Evolutionary conservation across 2,329 filamentous ascomycete genomes (phyloP).

Genomic region (Claviceps capensis): DNA sequence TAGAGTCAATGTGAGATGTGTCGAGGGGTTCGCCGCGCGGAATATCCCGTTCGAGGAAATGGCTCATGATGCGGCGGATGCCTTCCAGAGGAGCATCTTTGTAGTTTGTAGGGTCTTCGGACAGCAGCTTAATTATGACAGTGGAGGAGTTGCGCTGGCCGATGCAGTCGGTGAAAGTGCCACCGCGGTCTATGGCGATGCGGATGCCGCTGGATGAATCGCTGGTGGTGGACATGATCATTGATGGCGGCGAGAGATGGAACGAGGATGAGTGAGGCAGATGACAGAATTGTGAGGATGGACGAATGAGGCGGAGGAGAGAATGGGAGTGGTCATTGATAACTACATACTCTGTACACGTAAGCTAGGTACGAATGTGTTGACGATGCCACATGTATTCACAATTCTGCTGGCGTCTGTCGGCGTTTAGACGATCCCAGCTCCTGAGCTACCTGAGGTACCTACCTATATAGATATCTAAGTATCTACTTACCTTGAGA

Average conservation of each 20-base stretch:
- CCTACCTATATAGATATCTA: too few species aligned
- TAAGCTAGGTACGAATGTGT: not conserved
- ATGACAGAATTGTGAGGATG: not conserved
- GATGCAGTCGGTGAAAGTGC: constrained; percentile 58
- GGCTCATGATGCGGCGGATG: constrained; percentile 37
- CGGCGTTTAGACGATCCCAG: too few species aligned
- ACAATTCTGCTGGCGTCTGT: too few species aligned
- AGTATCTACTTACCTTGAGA: too few species aligned
- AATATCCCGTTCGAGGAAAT: constrained; percentile 17
- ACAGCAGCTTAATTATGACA: constrained; percentile 57
- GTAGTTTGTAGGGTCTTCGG: constrained; percentile 59
- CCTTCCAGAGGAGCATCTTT: constrained; percentile 61
- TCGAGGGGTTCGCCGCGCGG: constrained; percentile 21
- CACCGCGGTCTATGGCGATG: constrained; percentile 22
- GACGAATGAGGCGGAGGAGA: not conserved
- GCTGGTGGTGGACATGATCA: not conserved
- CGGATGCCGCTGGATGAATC: constrained; percentile 33
- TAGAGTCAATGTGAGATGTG: constrained; percentile 39
- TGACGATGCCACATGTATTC: not conserved
- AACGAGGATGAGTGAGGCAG: not conserved
- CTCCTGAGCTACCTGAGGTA: too few species aligned
- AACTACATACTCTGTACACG: too few species aligned
- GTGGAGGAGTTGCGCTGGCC: constrained; percentile 52
- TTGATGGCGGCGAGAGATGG: not conserved
- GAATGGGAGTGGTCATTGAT: not conserved